A percentile compares a stretch with the other conserved stretches of the same genome.
phyloP scores from a whole-genome alignment of 495 filamentous ascomycete species.

The Chaetomium fimeti region DNA sequence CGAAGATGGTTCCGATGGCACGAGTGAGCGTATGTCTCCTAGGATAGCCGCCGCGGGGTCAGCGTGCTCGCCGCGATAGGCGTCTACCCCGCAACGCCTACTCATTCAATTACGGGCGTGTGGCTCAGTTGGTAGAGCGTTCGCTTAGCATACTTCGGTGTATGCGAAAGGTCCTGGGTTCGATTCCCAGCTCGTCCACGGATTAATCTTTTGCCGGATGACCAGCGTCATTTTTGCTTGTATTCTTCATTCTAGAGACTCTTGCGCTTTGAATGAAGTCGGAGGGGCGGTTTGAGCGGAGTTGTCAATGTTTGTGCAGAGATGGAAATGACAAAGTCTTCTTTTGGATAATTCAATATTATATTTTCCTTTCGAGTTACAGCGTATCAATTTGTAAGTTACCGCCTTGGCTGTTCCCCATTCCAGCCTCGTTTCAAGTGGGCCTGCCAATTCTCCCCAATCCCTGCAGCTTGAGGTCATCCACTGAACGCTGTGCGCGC shows the following conservation, averaged over 20 bases:
- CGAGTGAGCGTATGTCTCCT: too few relatives aligned
- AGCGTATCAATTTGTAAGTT: not conserved
- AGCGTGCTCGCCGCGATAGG: not conserved
- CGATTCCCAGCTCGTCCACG: conserved; percentile 33
- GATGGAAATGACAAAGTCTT: too few relatives aligned
- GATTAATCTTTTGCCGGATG: conserved; percentile 9
- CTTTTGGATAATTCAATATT: not conserved
- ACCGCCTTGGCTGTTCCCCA: not conserved
- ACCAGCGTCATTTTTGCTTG: not conserved
- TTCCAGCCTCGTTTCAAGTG: not conserved
- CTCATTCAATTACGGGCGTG: conserved; percentile 18
- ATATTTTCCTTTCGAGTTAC: not conserved
- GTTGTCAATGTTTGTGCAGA: not conserved
- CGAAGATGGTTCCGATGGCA: too few relatives aligned
- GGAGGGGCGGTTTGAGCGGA: not conserved
- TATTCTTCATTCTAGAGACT: not conserved
- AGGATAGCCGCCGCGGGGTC: too few relatives aligned
- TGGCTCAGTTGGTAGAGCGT: conserved; percentile 34
- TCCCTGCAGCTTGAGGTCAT: conserved; percentile 18
- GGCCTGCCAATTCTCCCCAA: not conserved
- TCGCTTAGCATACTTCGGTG: conserved; percentile 29
- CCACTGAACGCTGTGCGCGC: not conserved
- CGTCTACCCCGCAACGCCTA: not conserved
- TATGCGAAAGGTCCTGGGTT: conserved; percentile 35
- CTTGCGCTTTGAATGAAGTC: not conserved